Base-by-base conservation (phyloP, 208 protist genomes). In the Crithidia thermophila region DNA sequence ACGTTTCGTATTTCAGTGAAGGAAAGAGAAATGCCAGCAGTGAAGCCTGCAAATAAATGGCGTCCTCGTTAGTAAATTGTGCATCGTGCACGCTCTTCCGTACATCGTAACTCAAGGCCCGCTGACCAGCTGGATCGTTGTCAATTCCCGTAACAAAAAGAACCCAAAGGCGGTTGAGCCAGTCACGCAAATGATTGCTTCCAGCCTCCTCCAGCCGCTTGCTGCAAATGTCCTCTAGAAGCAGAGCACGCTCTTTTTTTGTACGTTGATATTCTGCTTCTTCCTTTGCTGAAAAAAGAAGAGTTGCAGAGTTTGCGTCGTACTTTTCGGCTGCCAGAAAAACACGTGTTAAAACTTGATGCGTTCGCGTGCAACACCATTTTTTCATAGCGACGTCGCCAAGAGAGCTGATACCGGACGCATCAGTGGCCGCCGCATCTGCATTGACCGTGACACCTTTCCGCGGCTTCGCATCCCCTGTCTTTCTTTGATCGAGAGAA, bases 331-430 rank as follows among this genome's bases (percentile, higher is more conserved):
- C 84, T 36, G 76, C 79, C 11, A 91, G 39, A 8, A 75, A 75
- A 20, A 91, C 47, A 1, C 84, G 74, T 30, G 79, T 89, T 14
- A 94, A 59, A 10, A 91, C 75, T 55, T 91, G 76, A 74, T 92
- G 82, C 9, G 70, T 79, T n/a, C 86, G 69, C 21, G 53, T 70
- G 47, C 89, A 92, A 45, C 70, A 71, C 89, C 86, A 92, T 47
- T 72, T 75, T 67, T 85, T 87, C 9, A 66, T 42, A 9, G 92
- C 67, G 11, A 92, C 69, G 58, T 94, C 89, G 8, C 77, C 84
- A 58, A 94, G 25, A 9, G 81, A 72, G 16, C 70, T 61, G 9
- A 82, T 25, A 18, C 40, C 25, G 4, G 36, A 33, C 16, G 13
- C 40, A 25, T 45, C 56, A 3, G 6, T 33, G n/a, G 27, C 64